Base-by-base conservation (phyloP, 2,329 filamentous ascomycete genomes). In the Beauveria sp. region DNA sequence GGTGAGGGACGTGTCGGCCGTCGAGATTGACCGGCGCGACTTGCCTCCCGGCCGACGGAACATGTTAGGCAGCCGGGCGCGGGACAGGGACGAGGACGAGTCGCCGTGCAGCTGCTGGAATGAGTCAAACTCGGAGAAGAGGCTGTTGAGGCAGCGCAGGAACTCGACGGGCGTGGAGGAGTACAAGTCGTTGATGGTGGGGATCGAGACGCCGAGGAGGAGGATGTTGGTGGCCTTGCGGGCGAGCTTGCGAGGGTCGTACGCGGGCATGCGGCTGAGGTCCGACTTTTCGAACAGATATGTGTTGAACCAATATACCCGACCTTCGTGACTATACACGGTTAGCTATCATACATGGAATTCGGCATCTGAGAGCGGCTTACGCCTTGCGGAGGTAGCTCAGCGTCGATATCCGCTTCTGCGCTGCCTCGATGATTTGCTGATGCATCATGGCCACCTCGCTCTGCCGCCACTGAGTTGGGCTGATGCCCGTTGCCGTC, bases 221-320 rank as follows among this genome's bases (percentile, higher is more conserved):
- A 99, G 86, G 74, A 93, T 96, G 74, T 96, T 96, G 57, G 92
- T 96, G 42, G 95, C 93, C 68, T 95, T 90, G 63, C 93, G 89
- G 64, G 91, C 88, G 54, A 97, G 85, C 71, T 93, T 95, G 66
- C 89, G 87, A 4, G 86, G 79, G 63, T 96, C 90, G 71, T 96
- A 93, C 71, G 91, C 96, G 51, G 93, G 88, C 79, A 97, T 88
- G 70, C 88, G 87, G 57, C 83, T 79, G 40, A 98, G 82, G 73
- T 96, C 91, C 34, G 84, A 75, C 69, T 91, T 89, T 66, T 92
- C 90, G 75, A 96, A 96, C 70, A 96, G 89, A 64, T 96, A 85
- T 0, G 95, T 97, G 76, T 97, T 97, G 80, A 98, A 97, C 93
- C 95, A 98, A 79, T 96, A 98, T 48, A 96, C 87, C 63, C 91